Conservation (phyloP, 1,284 basidiomycete genomes). For the Ustilago nuda region DNA sequence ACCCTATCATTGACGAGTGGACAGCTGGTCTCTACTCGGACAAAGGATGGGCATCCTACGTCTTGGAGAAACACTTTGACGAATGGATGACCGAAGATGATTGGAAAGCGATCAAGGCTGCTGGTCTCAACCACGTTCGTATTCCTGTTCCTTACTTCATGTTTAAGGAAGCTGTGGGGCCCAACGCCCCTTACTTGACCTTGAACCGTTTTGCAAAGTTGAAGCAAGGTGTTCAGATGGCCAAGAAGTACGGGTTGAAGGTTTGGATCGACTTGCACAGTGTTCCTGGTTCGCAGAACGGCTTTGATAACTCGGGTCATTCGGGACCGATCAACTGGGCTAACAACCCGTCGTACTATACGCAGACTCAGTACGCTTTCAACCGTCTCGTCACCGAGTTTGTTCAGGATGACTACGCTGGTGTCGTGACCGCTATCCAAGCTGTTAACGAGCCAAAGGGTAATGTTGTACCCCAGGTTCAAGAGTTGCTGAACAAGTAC, state of each 20-base stretch:
- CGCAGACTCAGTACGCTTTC: constrained; percentile 79
- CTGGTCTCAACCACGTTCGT: constrained; percentile 77
- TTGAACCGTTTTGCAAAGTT: constrained; percentile 77
- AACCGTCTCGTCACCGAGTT: constrained; percentile 71
- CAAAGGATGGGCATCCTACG: constrained; percentile 51
- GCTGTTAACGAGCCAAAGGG: constrained; percentile 66
- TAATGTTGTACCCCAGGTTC: constrained; percentile 34
- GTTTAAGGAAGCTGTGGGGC: constrained; percentile 87
- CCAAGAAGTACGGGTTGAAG: constrained; percentile 79
- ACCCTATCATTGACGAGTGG: constrained; percentile 79
- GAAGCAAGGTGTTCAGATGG: constrained; percentile 80
- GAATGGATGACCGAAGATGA: constrained; percentile 85
- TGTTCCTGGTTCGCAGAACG: constrained; percentile 71
- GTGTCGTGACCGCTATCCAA: constrained; percentile 60
- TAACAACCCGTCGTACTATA: constrained; percentile 76
- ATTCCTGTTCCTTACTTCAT: constrained; percentile 82
- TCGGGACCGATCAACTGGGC: constrained; percentile 80
- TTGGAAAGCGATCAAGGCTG: constrained; percentile 74
- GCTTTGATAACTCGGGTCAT: constrained; percentile 75
- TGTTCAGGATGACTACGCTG: constrained; percentile 49
- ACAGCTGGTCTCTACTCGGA: constrained; percentile 79
- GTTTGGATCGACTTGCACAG: constrained; percentile 80
- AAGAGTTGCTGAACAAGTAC: constrained; percentile 48
- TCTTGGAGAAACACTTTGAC: constrained; percentile 76
- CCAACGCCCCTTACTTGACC: constrained; percentile 85